These are phyloP conservation scores for Alloascoidea hylecoeti DNA, from an alignment of 805 yeast species.

Conservation along the genomic window DNA sequence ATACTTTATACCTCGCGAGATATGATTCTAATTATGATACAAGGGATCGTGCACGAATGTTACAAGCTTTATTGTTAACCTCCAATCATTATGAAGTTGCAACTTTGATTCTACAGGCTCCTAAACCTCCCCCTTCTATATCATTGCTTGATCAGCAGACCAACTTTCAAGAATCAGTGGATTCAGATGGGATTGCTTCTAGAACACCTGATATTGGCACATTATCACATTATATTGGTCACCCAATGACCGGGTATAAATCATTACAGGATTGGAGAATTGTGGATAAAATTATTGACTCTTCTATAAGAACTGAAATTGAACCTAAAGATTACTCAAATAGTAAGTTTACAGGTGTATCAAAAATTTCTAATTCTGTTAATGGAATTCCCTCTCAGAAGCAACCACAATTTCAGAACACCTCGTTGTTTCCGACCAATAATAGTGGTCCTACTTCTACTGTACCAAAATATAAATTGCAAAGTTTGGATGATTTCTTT, in stretches of 20 bases:
- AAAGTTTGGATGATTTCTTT: slow-evolving; percentile 80
- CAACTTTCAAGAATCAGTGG: slow-evolving; percentile 10
- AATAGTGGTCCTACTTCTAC: slow-evolving; percentile 5
- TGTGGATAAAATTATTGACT: slow-evolving; percentile 15
- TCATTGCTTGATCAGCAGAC: slow-evolving; percentile 7
- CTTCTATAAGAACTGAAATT: slow-evolving; percentile 21
- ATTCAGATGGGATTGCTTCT: slow-evolving; percentile 2
- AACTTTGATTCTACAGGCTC: slow-evolving; percentile 57
- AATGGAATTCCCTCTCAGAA: slow-evolving; percentile 3
- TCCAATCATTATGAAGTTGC: slow-evolving; percentile 45
- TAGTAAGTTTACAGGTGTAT: slow-evolving; percentile 18
- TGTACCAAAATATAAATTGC: slow-evolving; percentile 38
- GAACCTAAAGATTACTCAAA: slow-evolving; percentile 25
- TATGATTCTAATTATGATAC: slow-evolving; percentile 68
- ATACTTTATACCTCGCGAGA: slow-evolving; percentile 47
- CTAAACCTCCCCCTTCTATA: slow-evolving; percentile 46
- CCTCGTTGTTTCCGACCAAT: background rate
- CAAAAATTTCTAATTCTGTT: slow-evolving; percentile 16
- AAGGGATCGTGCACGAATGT: slow-evolving; percentile 73
- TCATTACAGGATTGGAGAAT: slow-evolving; percentile 32
- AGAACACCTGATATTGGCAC: slow-evolving; percentile 16
- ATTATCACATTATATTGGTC: slow-evolving; percentile 15
- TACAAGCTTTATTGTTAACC: slow-evolving; percentile 44
- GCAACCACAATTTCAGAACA: slow-evolving; percentile 8
- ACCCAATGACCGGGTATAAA: slow-evolving; percentile 16